Evolutionary conservation across 306 rosid genomes (phyloP).

Genomic region (Bauhinia variegata): DNA sequence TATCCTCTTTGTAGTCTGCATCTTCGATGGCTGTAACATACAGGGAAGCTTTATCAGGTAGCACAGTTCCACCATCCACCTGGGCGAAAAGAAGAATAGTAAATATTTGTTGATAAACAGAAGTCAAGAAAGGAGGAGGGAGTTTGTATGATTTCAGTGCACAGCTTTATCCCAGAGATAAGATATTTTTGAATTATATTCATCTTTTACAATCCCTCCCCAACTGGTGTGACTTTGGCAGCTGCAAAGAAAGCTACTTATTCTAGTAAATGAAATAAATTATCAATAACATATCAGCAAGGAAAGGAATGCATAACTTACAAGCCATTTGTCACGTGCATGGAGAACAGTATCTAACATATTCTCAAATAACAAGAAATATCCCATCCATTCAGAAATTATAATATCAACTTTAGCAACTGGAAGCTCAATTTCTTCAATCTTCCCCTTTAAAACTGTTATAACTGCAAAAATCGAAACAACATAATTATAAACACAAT

Average conservation of each 20-base stretch:
- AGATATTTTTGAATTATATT: not conserved
- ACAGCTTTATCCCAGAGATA: not conserved
- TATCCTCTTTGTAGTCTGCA: constrained; percentile 96
- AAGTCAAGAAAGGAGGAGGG: not conserved
- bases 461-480: constrained; percentile 58
- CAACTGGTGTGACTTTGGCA: not conserved
- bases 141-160: not conserved
- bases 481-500: constrained; percentile 27
- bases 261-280: not conserved
- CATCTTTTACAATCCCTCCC: not conserved
- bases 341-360: constrained; percentile 90
- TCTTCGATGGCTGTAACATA: constrained; percentile 90
- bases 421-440: constrained; percentile 96
- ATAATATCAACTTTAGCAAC: constrained; percentile 89
- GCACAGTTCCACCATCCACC: constrained; percentile 67
- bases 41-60: constrained; percentile 91
- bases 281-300: constrained; percentile 1
- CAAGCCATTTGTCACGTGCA: constrained; percentile 99
- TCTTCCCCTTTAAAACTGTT: constrained; percentile 93
- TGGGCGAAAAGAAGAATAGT: not conserved
- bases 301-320: constrained; percentile 44
- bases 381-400: constrained; percentile 99
- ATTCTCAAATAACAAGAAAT: constrained; percentile 93
- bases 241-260: not conserved
- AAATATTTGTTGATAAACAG: not conserved